A percentile compares a stretch with the other conserved stretches of the same genome.
These are phyloP conservation scores for Xylariaceae sp. DNA, from an alignment of 2,329 filamentous ascomycete species.

Conservation along the genomic window DNA sequence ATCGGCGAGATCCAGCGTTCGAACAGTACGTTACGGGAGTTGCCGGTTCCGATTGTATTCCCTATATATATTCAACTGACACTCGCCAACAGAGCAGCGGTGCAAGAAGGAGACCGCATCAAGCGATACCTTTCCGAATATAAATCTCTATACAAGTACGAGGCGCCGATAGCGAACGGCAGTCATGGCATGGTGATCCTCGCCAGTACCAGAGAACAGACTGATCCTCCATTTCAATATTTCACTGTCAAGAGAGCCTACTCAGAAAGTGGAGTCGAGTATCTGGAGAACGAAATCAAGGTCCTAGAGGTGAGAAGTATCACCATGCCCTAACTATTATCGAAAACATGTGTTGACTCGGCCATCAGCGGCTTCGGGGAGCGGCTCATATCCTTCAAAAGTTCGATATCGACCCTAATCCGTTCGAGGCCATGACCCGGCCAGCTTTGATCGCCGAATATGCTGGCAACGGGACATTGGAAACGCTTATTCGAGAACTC, in stretches of 20 bases:
- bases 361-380: background rate
- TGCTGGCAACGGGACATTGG: background rate
- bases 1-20: background rate
- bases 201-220: background rate
- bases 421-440: background rate
- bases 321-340: too few species aligned
- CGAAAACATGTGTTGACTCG: too few species aligned
- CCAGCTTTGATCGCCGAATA: background rate
- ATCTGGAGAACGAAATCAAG: background rate
- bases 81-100: background rate
- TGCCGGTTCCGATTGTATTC: background rate
- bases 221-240: background rate
- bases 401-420: slow-evolving; percentile 1
- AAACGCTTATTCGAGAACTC: too few species aligned
- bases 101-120: background rate
- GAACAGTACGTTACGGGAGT: background rate
- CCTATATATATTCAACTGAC: background rate
- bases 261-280: background rate
- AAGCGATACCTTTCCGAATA: slow-evolving; percentile 1
- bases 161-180: background rate
- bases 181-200: background rate
- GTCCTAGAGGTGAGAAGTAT: background rate
- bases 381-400: slow-evolving; percentile 1
- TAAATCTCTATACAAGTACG: slow-evolving; percentile 1
- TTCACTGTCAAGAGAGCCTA: background rate